phyloP scores from a whole-genome alignment of 2,329 filamentous ascomycete species.

The Ambrosiella beaveri region DNA sequence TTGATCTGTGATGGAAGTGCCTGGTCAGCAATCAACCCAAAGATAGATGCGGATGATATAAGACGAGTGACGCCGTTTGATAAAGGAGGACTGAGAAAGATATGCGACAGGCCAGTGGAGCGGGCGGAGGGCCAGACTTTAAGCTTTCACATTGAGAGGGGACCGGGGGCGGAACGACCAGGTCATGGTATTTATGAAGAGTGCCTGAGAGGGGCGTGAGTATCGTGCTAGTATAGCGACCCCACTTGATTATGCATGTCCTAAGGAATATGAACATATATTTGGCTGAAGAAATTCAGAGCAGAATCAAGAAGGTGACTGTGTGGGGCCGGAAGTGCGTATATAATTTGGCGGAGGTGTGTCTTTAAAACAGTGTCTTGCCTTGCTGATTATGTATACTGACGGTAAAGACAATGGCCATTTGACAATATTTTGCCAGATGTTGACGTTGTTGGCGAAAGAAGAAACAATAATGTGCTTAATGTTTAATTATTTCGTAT shows the following conservation, averaged over 20 bases:
- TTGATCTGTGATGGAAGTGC: background rate
- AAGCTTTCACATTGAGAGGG: constrained; percentile 2
- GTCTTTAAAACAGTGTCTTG: too few species aligned
- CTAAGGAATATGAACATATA: background rate
- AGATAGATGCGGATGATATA: background rate
- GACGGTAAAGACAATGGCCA: too few species aligned
- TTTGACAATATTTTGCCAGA: too few species aligned
- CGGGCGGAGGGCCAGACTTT: constrained; percentile 5
- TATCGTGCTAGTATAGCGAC: background rate
- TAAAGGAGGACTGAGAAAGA: background rate
- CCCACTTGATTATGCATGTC: background rate
- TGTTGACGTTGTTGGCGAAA: too few species aligned
- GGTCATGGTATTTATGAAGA: background rate
- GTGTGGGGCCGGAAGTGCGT: background rate
- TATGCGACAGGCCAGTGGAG: background rate
- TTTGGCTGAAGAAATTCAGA: background rate
- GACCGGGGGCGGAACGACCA: constrained; percentile 4
- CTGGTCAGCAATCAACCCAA: background rate
- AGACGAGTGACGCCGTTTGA: background rate
- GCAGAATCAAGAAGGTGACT: background rate
- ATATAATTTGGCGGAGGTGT: too few species aligned
- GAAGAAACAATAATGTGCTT: too few species aligned
- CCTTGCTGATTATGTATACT: too few species aligned
- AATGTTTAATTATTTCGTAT: too few species aligned
- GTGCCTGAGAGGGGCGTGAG: background rate